Base-by-base conservation (phyloP, 2,329 filamentous ascomycete genomes). In the Fusarium transvaalense region DNA sequence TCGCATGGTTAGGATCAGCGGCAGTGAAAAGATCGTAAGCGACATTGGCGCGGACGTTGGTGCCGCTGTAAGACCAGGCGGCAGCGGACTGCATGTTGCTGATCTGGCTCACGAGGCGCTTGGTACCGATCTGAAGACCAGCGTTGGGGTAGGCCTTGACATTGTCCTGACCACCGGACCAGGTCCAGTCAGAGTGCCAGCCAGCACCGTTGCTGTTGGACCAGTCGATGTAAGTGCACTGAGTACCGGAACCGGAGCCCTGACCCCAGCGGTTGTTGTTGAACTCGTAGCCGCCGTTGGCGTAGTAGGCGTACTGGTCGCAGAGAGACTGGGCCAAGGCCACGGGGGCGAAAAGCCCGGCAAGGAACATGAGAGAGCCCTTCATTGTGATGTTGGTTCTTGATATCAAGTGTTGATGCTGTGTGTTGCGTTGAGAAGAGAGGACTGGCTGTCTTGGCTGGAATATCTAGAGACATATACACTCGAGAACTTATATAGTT, bases 191-290 rank as follows among this genome's bases (percentile, higher is more conserved):
- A 10, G 60, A 47, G 23, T 62, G 59, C 46, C 39, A 62, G 60
- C 56, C 56, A 10, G 59, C 59, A 8, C 59, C 59, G 19, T 62
- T 61, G 34, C 46, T 62, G 56, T 62, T 62, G 14, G 59, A 46
- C 59, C 59, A 62, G 47, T 62, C 56, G 7, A 62, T 35, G 34
- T 62, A 62, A 13, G 59, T 62, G 17, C 56, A 62, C 35, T 61
- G 56, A 37, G 39, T 46, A 3, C 59, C 56, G 25, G 56, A 46
- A 12, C 59, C 59, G 1, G 59, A 62, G 35, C 29, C 6, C 31
- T 62, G 59, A 6, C 59, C 59, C 56, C 56, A 62, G 10, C 59
- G 59, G 56, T 62, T 62, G 39, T 62, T 62, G 56, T 62, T 62
- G 39, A 62, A 62, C 39, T 62, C 59, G 3, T 62, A 62, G 6